phyloP scores from a whole-genome alignment of 2,329 filamentous ascomycete species.

The Colletotrichum tanaceti region DNA sequence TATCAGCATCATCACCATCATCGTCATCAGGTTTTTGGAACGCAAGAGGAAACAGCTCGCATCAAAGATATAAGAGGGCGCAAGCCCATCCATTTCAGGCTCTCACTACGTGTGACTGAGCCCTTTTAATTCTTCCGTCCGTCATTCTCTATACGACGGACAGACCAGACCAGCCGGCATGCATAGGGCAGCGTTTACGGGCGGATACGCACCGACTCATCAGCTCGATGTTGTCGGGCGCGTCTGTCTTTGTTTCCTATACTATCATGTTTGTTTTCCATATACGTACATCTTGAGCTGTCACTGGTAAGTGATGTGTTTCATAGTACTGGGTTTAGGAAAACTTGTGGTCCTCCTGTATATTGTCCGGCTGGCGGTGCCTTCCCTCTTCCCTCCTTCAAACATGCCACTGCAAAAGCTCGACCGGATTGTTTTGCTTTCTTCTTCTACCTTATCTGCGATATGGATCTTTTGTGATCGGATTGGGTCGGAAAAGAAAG shows the following conservation, averaged over 20 bases:
- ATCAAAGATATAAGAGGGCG: conserved; percentile 39
- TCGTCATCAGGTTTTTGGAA: conserved; percentile 14
- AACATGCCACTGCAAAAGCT: conserved; percentile 10
- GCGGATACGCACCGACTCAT: conserved; percentile 1
- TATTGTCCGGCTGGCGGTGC: conserved; percentile 27
- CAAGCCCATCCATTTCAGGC: conserved; percentile 34
- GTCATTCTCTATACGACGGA: neutral
- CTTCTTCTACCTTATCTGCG: conserved; percentile 23
- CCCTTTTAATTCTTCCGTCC: neutral
- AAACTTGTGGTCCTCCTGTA: conserved; percentile 11
- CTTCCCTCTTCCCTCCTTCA: conserved; percentile 1
- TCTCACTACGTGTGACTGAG: conserved; percentile 5
- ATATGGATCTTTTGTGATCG: conserved; percentile 8
- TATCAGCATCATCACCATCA: neutral
- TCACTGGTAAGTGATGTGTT: conserved; percentile 26
- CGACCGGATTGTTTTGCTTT: conserved; percentile 17
- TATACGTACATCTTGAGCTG: conserved; percentile 12
- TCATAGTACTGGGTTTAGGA: conserved; percentile 20
- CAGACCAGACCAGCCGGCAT: conserved; percentile 32
- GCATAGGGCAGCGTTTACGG: conserved; percentile 32
- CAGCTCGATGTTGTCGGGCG: conserved; percentile 8
- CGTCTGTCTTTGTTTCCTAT: neutral
- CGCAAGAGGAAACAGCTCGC: conserved; percentile 15
- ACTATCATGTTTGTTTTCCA: conserved; percentile 11
- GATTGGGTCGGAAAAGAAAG: conserved; percentile 15